These are phyloP conservation scores for Magnolia officinalis DNA, from an alignment of 164 flowering plant genomes.

Conservation along the genomic window DNA sequence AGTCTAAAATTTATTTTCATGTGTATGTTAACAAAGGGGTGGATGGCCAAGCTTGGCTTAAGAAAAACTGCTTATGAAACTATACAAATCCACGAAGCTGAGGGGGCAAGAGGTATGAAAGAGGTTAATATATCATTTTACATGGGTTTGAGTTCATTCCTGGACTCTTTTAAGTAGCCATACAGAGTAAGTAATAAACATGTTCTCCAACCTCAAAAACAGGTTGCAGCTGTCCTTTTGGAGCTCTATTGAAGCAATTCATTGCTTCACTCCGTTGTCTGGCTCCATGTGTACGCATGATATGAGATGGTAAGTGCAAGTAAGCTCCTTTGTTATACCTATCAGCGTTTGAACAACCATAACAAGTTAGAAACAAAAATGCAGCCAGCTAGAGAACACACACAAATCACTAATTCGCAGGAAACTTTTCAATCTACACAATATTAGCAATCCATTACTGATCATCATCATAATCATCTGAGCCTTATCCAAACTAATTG, in stretches of 20 bases:
- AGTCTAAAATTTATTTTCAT: not conserved
- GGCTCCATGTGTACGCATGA: conserved; percentile 95
- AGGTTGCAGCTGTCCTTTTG: conserved; percentile 49
- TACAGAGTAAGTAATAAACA: not conserved
- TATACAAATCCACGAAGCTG: not conserved
- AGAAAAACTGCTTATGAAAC: not conserved
- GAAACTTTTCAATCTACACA: no score
- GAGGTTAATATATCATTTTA: not conserved
- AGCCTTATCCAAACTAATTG: no score
- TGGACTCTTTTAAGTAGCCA: not conserved
- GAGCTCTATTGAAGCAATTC: conserved; percentile 35
- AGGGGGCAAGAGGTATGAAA: not conserved
- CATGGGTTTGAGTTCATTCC: not conserved
- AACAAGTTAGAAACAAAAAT: not conserved
- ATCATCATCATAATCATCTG: no score
- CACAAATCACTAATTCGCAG: no score
- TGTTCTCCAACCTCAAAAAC: conserved; percentile 68
- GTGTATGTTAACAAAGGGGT: not conserved
- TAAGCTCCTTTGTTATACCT: conserved; percentile 92
- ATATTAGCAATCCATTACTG: no score
- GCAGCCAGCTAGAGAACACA: no score
- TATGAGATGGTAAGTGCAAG: conserved; percentile 78
- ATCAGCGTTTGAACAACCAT: conserved; percentile 14
- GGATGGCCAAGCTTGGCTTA: no score
- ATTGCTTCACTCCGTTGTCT: conserved; percentile 74